These are phyloP conservation scores for Radiomyces spectabilis DNA, from an alignment of 192 early-diverging fungal species.

Conservation along the genomic window DNA sequence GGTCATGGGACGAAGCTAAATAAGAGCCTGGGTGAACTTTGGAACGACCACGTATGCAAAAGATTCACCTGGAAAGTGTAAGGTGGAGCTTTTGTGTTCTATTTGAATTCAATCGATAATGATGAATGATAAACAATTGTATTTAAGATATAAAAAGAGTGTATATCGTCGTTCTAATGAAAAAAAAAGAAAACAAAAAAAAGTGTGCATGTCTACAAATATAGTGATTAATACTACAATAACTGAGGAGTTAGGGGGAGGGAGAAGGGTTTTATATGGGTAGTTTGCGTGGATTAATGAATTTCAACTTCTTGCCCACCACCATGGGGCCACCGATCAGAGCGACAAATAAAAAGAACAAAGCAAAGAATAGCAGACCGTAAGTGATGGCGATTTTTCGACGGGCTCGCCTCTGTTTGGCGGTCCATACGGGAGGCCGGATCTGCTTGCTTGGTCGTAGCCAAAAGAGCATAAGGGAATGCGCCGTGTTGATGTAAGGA, in stretches of 20 bases:
- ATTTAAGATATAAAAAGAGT: too few relatives aligned
- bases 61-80: too few relatives aligned
- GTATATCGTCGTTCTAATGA: too few relatives aligned
- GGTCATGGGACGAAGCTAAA: too few relatives aligned
- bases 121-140: too few relatives aligned
- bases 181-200: background rate
- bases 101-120: too few relatives aligned
- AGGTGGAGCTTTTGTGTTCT: too few relatives aligned
- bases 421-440: slow-evolving; percentile 64
- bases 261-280: slow-evolving; percentile 8
- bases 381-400: slow-evolving; percentile 58
- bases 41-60: too few relatives aligned
- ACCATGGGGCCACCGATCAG: slow-evolving; percentile 58
- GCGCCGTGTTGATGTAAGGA: slow-evolving; percentile 64
- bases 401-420: slow-evolving; percentile 54
- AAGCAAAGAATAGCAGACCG: slow-evolving; percentile 56
- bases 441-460: slow-evolving; percentile 74
- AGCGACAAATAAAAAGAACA: slow-evolving; percentile 56
- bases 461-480: slow-evolving; percentile 81
- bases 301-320: slow-evolving; percentile 10
- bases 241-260: too few relatives aligned
- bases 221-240: background rate
- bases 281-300: background rate
- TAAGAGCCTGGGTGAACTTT: too few relatives aligned
- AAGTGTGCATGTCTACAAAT: background rate